Evolutionary conservation across 1,284 basidiomycete genomes (phyloP), one percentile per base, ranked within the genome.

Genomic region (Sphaerobolus stellatus): DNA sequence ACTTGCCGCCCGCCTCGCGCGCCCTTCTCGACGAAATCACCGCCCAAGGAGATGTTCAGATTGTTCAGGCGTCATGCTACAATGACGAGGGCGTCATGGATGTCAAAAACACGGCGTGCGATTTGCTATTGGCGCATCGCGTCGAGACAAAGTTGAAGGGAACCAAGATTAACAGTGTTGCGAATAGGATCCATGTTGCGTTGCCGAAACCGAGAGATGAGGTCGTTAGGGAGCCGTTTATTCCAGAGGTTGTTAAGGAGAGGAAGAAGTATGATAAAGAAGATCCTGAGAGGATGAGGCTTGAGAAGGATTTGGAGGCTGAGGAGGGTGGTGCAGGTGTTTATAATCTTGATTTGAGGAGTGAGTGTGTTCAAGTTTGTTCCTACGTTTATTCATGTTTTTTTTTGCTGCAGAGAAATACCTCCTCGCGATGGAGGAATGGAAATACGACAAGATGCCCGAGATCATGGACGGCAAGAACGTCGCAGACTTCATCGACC

Each of bases 401-500:
- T 14, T 52, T 16, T 33, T 44, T 14, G 11, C 40, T 56, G 20
- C 71, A 94, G 94, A 92, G 79, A 83, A 92, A 69, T 99, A 98
- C 75, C 62, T 98, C 29, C 86, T 99, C 53, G 81, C 85, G 38
- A 88, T 98, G 68, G 87, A 92, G 48, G 88, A 92, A 51, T 99
- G 96, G 96, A 99, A 98, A 76, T 81, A 88, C 76, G 96, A 99
- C 68, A 81, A 85, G 62, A 91, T 99, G 24, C 97, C 96, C 27
- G 97, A 99, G 74, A 91, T 99, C 66, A 86, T 93, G 84, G 85
- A 98, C 62, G 97, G 96, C 74, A 98, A 98, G 83, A 99, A 99
- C 76, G 77, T 99, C 54, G 95, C 95, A 36, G 96, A 99, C 79
- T 99, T 99, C 65, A 91, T 99, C 72, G 97, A 99, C 71, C 91